phyloP scores from a whole-genome alignment of 306 rosid species.

The Cercis canadensis region DNA sequence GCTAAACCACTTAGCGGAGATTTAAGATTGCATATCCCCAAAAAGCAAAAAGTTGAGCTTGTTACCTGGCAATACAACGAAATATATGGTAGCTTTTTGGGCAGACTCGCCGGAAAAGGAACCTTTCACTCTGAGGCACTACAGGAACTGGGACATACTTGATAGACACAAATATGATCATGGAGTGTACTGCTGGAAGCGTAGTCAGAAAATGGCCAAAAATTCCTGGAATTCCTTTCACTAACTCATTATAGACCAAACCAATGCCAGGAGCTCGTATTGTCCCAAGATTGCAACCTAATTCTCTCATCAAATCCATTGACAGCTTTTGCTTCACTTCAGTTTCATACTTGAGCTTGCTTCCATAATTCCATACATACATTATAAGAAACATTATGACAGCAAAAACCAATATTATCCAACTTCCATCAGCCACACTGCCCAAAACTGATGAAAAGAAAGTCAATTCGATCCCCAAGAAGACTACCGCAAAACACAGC shows the following conservation, averaged over 20 bases:
- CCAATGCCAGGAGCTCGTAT: slow-evolving; percentile 98
- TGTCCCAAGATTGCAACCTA: slow-evolving; percentile 93
- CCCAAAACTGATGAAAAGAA: slow-evolving; percentile 93
- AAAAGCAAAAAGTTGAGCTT: slow-evolving; percentile 9
- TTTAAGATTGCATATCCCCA: slow-evolving; percentile 7
- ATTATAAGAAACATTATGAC: slow-evolving; percentile 78
- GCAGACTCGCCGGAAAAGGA: slow-evolving; percentile 96
- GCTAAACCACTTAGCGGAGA: slow-evolving; percentile 4
- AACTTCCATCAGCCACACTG: slow-evolving; percentile 93
- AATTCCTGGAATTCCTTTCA: slow-evolving; percentile 94
- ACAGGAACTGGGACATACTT: slow-evolving; percentile 90
- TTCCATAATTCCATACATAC: slow-evolving; percentile 92
- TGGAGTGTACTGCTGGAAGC: slow-evolving; percentile 69
- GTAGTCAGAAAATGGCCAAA: slow-evolving; percentile 92
- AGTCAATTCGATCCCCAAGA: slow-evolving; percentile 83
- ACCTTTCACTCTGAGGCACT: slow-evolving; percentile 98
- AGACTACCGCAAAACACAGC: slow-evolving; percentile 64
- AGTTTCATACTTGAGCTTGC: slow-evolving; percentile 96
- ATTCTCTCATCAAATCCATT: slow-evolving; percentile 79
- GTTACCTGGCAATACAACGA: slow-evolving; percentile 94
- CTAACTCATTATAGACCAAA: slow-evolving; percentile 91
- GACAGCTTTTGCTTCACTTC: slow-evolving; percentile 93
- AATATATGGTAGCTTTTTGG: slow-evolving; percentile 87
- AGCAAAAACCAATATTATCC: slow-evolving; percentile 91
- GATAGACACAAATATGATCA: slow-evolving; percentile 92